Evolutionary conservation across 2,329 filamentous ascomycete species (phyloP).

Genomic region (Colletotrichum gloeosporioides): DNA sequence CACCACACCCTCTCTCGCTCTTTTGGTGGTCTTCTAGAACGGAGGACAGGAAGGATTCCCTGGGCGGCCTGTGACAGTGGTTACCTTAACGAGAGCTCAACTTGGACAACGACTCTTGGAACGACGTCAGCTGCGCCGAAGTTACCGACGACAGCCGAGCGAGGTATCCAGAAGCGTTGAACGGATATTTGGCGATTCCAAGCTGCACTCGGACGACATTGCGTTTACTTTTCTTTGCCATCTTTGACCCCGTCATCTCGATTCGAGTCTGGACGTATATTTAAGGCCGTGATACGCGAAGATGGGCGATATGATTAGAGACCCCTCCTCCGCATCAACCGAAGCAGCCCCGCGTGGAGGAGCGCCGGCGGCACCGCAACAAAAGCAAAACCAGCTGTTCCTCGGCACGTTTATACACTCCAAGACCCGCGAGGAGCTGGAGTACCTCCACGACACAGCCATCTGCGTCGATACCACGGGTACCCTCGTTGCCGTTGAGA

Average conservation of each 20-base stretch:
- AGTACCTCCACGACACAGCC: conserved; percentile 56
- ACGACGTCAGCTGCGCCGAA: neutral
- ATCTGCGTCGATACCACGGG: conserved; percentile 56
- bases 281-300: neutral
- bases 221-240: neutral
- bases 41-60: neutral
- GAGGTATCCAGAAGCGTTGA: neutral
- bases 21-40: neutral
- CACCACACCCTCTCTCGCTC: neutral
- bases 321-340: neutral
- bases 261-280: neutral
- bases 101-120: neutral
- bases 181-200: neutral
- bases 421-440: conserved; percentile 50
- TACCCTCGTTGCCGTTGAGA: conserved; percentile 55
- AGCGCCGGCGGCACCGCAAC: neutral
- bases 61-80: neutral
- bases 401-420: conserved; percentile 62
- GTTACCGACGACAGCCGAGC: neutral
- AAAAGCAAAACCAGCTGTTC: conserved; percentile 48
- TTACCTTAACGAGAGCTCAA: neutral
- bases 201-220: neutral
- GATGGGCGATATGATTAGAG: conserved; percentile 20
- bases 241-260: neutral
- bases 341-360: neutral